Evolutionary conservation across 2,329 filamentous ascomycete genomes (phyloP).

Genomic region (Xylariaceae sp.): DNA sequence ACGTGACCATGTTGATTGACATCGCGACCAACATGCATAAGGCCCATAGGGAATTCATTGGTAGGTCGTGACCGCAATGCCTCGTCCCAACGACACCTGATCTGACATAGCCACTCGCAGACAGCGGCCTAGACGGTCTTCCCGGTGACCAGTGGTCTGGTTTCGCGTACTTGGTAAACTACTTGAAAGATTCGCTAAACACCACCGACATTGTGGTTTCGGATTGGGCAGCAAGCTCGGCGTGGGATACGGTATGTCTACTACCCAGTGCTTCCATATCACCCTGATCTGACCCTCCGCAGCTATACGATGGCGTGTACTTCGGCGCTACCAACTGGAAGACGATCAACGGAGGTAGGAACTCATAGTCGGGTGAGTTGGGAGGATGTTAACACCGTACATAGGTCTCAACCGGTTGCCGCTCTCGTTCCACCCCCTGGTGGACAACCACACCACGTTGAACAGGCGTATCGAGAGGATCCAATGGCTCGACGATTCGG

Average conservation of each 20-base stretch:
- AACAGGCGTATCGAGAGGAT: slow-evolving; percentile 51
- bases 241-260: slow-evolving; percentile 28
- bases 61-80: neutral
- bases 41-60: slow-evolving; percentile 29
- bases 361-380: too few relatives aligned
- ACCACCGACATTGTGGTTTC: slow-evolving; percentile 43
- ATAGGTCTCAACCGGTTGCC: slow-evolving; percentile 47
- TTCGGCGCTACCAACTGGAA: slow-evolving; percentile 52
- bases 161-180: slow-evolving; percentile 53
- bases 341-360: slow-evolving; percentile 53
- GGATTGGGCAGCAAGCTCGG: slow-evolving; percentile 33
- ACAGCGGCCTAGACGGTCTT: slow-evolving; percentile 29
- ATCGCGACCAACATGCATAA: slow-evolving; percentile 36
- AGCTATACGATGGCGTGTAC: slow-evolving; percentile 50
- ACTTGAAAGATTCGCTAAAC: slow-evolving; percentile 45
- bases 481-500: slow-evolving; percentile 38
- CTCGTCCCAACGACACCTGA: neutral
- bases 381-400: neutral
- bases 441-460: slow-evolving; percentile 49
- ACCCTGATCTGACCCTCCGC: neutral
- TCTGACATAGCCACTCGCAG: too few relatives aligned
- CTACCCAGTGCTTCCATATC: neutral
- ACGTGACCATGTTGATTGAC: slow-evolving; percentile 27
- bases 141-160: slow-evolving; percentile 60
- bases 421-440: slow-evolving; percentile 52